Conservation (phyloP, 306 rosid species). For the Cicer arietinum region DNA sequence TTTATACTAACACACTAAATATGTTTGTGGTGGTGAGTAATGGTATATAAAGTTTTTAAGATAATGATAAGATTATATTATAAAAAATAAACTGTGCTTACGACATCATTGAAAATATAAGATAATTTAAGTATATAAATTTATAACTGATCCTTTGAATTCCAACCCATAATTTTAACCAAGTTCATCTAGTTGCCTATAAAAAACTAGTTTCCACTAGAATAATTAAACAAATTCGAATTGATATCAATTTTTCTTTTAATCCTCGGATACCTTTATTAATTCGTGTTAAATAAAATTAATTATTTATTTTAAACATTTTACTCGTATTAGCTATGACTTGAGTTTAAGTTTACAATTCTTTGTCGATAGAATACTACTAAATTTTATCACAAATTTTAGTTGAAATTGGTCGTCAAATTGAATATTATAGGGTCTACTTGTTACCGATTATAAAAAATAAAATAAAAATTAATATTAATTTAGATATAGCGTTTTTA, state of each 20-base stretch:
- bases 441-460: too few relatives aligned
- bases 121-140: not conserved
- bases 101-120: constrained; percentile 28
- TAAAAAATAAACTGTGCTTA: constrained; percentile 12
- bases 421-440: too few relatives aligned
- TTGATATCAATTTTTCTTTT: too few relatives aligned
- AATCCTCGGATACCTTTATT: accelerated
- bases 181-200: not conserved
- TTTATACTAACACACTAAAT: constrained; percentile 48
- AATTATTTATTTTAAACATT: too few relatives aligned
- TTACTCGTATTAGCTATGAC: too few relatives aligned
- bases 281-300: too few relatives aligned
- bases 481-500: too few relatives aligned
- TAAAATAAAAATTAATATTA: too few relatives aligned
- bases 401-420: too few relatives aligned
- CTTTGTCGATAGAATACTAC: too few relatives aligned
- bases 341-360: too few relatives aligned
- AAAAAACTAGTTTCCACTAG: constrained; percentile 24
- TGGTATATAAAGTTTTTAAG: constrained; percentile 41
- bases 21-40: constrained; percentile 46
- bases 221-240: constrained; percentile 21
- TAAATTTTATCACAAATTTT: too few relatives aligned
- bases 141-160: constrained; percentile 8
- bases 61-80: constrained; percentile 44
- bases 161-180: constrained; percentile 23